Conservation (phyloP, 257 asterid genomes). For the Solanum rostratum region DNA sequence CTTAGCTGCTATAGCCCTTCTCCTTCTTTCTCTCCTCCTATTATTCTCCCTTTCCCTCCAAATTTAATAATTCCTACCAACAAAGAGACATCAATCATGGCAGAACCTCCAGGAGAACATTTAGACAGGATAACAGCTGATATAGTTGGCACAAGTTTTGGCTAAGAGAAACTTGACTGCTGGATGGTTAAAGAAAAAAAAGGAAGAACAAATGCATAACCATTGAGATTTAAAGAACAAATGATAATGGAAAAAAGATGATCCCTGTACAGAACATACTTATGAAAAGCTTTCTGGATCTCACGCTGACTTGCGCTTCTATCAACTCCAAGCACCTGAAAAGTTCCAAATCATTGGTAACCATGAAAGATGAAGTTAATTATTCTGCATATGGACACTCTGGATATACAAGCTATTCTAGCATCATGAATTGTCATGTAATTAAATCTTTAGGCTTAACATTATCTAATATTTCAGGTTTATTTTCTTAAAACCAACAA, state of each 20-base stretch:
- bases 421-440: not conserved
- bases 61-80: not conserved
- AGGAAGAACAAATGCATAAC: not conserved
- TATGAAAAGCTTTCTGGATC: conserved; percentile 94
- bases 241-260: not conserved
- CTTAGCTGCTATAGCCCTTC: conserved; percentile 95
- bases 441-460: not conserved
- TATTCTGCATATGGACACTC: not conserved
- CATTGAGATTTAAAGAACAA: not conserved
- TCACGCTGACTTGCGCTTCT: conserved; percentile 71
- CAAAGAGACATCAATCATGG: not conserved
- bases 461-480: not conserved
- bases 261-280: conserved; percentile 28
- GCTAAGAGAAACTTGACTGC: not conserved
- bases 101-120: too few relatives aligned
- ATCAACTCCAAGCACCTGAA: conserved; percentile 86
- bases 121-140: not conserved
- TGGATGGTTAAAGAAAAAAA: not conserved
- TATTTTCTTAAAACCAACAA: not conserved
- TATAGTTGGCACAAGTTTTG: not conserved
- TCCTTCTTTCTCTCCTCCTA: conserved; percentile 88
- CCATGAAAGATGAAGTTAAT: not conserved
- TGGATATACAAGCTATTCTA: not conserved
- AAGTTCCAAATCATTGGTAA: not conserved
- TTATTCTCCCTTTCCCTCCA: conserved; percentile 96